A percentile compares a stretch with the other conserved stretches of the same genome.
These are phyloP conservation scores for Oropetium thomaeum DNA, from an alignment of 176 grass and related monocot species.

Conservation along the genomic window DNA sequence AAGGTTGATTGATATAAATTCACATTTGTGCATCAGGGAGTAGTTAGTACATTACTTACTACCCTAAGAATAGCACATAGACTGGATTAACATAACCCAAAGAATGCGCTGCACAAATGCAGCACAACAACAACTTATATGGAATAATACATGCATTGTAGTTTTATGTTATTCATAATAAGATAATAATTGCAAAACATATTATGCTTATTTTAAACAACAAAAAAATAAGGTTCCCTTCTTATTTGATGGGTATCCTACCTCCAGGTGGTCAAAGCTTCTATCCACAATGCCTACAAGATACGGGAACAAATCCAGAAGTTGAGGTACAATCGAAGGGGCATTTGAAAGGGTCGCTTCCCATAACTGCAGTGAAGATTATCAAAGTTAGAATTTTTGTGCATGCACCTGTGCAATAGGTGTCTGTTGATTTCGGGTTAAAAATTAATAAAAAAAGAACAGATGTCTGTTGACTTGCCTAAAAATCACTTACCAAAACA, in stretches of 20 bases:
- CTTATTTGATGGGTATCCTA: conserved; percentile 29
- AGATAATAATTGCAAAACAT: background rate
- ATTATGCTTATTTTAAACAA: conserved; percentile 2
- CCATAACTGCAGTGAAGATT: conserved; percentile 67
- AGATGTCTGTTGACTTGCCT: background rate
- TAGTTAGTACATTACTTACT: background rate
- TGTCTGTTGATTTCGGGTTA: no score
- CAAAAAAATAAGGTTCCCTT: background rate
- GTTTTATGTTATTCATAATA: conserved; percentile 4
- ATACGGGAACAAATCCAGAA: conserved; percentile 89
- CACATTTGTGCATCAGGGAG: background rate
- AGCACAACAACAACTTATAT: conserved; percentile 4
- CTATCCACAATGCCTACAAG: conserved; percentile 81
- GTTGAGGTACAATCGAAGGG: conserved; percentile 76
- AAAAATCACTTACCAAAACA: conserved; percentile 67
- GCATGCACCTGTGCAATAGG: background rate
- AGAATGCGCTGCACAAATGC: conserved; percentile 1
- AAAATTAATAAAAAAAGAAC: no score
- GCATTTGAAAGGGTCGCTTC: conserved; percentile 89
- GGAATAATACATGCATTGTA: background rate
- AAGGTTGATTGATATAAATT: background rate
- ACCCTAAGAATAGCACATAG: background rate
- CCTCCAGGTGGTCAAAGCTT: conserved; percentile 95
- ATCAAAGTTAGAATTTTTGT: conserved; percentile 20
- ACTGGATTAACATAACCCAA: background rate